A percentile compares a stretch with the other conserved stretches of the same genome.
Evolutionary conservation across 2,329 filamentous ascomycete genomes (phyloP).

Genomic region (Fusarium xyrophilum): DNA sequence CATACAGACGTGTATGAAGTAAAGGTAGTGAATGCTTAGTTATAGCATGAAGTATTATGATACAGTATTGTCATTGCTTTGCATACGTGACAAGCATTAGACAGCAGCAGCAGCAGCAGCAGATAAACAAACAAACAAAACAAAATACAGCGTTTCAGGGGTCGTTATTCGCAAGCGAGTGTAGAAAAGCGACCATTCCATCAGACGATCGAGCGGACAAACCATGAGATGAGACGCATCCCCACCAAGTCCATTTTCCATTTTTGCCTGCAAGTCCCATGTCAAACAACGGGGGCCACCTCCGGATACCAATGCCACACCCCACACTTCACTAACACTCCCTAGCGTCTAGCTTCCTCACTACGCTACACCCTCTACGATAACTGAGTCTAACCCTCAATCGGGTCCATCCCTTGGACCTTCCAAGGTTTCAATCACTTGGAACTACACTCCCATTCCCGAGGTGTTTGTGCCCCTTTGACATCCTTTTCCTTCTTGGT

Average conservation of each 20-base stretch:
- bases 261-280: not conserved
- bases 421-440: slow-evolving; percentile 28
- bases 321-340: slow-evolving; percentile 23
- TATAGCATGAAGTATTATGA: not conserved
- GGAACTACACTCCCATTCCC: slow-evolving; percentile 13
- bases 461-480: slow-evolving; percentile 24
- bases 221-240: slow-evolving; percentile 21
- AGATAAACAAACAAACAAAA: slow-evolving; percentile 3
- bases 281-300: slow-evolving; percentile 21
- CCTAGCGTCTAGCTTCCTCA: not conserved
- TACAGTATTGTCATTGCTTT: not conserved
- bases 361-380: slow-evolving; percentile 4
- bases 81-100: not conserved
- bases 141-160: not conserved
- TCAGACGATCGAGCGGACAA: slow-evolving; percentile 24
- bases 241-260: not conserved
- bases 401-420: slow-evolving; percentile 1
- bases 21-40: not conserved
- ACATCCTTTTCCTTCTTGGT: slow-evolving; percentile 4
- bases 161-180: not conserved
- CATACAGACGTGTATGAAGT: not conserved
- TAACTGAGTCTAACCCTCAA: not conserved
- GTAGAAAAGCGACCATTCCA: slow-evolving; percentile 12
- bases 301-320: slow-evolving; percentile 37
- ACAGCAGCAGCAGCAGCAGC: slow-evolving; percentile 7